A percentile compares a stretch with the other conserved stretches of the same genome.
These are phyloP conservation scores for Sapria himalayana DNA, from an alignment of 345 rosid species.

Conservation along the genomic window DNA sequence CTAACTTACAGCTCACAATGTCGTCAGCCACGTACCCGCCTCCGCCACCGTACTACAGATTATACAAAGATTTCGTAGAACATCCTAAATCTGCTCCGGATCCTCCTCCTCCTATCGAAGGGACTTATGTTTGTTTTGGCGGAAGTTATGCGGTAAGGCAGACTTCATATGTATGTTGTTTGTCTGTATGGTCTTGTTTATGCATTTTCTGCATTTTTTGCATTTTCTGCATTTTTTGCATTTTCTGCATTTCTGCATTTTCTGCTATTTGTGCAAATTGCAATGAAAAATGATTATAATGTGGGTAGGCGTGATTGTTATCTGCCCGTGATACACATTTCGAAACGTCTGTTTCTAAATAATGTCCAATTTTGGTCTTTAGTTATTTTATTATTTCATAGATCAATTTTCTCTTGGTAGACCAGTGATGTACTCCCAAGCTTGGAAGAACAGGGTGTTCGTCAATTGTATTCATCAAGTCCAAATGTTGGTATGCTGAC, in stretches of 20 bases:
- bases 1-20: slow-evolving; percentile 30
- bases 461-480: slow-evolving; percentile 54
- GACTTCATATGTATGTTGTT: not conserved
- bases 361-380: too few species aligned
- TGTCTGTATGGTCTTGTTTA: not conserved
- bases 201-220: too few species aligned
- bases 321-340: too few species aligned
- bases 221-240: not conserved
- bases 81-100: slow-evolving; percentile 52
- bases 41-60: slow-evolving; percentile 73
- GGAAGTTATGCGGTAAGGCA: slow-evolving; percentile 46
- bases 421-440: slow-evolving; percentile 76
- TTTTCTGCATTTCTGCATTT: not conserved
- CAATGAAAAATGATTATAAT: too few species aligned
- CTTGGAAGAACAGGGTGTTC: slow-evolving; percentile 81
- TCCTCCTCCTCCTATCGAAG: slow-evolving; percentile 67
- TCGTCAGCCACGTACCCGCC: slow-evolving; percentile 88
- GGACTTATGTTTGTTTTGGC: slow-evolving; percentile 58
- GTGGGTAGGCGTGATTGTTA: too few species aligned
- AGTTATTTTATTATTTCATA: too few species aligned
- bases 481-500: slow-evolving; percentile 40
- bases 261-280: not conserved
- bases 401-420: too few species aligned
- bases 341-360: too few species aligned
- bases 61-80: slow-evolving; percentile 57